phyloP scores from a whole-genome alignment of 2,329 filamentous ascomycete species.

The Phoma sp. region DNA sequence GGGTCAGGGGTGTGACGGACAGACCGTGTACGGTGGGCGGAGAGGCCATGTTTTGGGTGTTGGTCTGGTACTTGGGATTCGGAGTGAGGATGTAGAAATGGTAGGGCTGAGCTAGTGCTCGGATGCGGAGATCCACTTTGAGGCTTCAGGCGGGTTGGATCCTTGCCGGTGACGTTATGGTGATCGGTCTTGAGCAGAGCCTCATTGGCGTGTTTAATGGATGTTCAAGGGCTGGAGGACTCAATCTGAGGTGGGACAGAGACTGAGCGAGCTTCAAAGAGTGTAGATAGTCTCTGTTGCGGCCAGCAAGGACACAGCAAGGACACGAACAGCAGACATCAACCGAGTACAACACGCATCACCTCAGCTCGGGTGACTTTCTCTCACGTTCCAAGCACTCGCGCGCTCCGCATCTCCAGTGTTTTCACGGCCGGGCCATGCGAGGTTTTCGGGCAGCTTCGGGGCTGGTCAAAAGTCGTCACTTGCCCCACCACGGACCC shows the following conservation, averaged over 20 bases:
- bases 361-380: conserved; percentile 17
- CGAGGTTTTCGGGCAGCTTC: conserved; percentile 16
- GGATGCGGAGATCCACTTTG: conserved; percentile 17
- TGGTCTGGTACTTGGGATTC: background rate
- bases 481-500: conserved; percentile 32
- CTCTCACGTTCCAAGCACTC: conserved; percentile 7
- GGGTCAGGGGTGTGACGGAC: conserved; percentile 36
- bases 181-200: conserved; percentile 9
- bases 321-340: background rate
- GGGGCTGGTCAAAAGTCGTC: conserved; percentile 23
- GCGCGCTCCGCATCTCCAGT: conserved; percentile 33
- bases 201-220: background rate
- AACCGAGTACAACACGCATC: background rate
- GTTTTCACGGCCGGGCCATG: conserved; percentile 37
- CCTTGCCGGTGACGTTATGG: conserved; percentile 18
- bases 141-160: conserved; percentile 4
- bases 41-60: background rate
- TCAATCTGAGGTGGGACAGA: background rate
- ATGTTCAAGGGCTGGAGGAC: background rate
- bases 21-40: conserved; percentile 33
- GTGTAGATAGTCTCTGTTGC: background rate
- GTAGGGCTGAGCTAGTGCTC: conserved; percentile 30
- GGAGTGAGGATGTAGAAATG: conserved; percentile 3
- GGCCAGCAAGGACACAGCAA: background rate
- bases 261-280: background rate